Evolutionary conservation across 2,329 filamentous ascomycete genomes (phyloP).

Genomic region (Chlorencoelia australis): DNA sequence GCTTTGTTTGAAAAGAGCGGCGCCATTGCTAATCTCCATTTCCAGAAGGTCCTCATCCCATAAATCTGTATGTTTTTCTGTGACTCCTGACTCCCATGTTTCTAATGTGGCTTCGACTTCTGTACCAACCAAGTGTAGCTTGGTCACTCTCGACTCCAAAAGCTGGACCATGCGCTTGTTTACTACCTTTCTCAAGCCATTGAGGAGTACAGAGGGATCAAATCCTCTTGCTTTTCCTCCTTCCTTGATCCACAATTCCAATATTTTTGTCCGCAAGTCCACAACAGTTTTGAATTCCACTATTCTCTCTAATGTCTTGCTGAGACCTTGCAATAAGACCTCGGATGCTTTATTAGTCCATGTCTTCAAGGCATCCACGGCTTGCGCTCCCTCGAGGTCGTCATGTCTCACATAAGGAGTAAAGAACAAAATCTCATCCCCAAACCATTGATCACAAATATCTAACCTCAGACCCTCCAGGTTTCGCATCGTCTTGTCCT

Average conservation of each 20-base stretch:
- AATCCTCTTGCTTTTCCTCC: conserved; percentile 55
- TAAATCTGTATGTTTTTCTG: conserved; percentile 42
- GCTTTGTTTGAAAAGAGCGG: conserved; percentile 55
- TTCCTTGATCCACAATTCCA: conserved; percentile 68
- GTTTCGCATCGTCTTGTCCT: conserved; percentile 54
- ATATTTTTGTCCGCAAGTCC: conserved; percentile 55
- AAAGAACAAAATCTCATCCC: conserved; percentile 73
- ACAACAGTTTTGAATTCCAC: conserved; percentile 60
- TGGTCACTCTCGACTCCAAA: conserved; percentile 51
- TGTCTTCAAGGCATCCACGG: conserved; percentile 46
- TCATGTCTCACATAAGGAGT: conserved; percentile 81
- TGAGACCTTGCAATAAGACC: conserved; percentile 51
- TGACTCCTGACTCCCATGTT: conserved; percentile 46
- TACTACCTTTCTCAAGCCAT: conserved; percentile 57
- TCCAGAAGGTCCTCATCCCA: conserved; percentile 60
- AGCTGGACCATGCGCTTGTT: conserved; percentile 57
- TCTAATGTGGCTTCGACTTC: conserved; percentile 53
- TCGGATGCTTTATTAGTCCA: conserved; percentile 56
- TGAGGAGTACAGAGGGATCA: conserved; percentile 57
- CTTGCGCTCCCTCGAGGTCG: conserved; percentile 53
- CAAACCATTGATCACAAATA: conserved; percentile 68
- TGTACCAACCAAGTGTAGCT: conserved; percentile 54
- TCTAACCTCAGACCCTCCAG: conserved; percentile 68
- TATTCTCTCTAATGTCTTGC: conserved; percentile 47
- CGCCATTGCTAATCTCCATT: conserved; percentile 55